A percentile compares a stretch with the other conserved stretches of the same genome.
Evolutionary conservation across 345 rosid genomes (phyloP).

Genomic region (Angophora floribunda): DNA sequence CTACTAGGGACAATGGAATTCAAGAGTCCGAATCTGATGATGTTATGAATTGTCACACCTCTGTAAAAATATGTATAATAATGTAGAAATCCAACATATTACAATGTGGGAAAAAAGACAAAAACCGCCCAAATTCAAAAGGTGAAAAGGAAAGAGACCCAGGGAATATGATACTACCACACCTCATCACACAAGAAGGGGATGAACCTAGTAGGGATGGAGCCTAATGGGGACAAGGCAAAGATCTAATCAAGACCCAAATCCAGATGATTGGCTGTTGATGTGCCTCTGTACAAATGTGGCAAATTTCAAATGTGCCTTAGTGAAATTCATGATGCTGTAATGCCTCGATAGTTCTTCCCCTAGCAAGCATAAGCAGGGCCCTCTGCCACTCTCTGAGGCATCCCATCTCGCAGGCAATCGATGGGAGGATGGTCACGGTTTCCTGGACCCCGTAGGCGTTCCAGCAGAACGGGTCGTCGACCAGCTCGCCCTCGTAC

Average conservation of each 20-base stretch:
- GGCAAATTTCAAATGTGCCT: background rate
- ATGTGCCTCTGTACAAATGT: background rate
- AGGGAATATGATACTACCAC: background rate
- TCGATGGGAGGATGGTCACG: slow-evolving; percentile 70
- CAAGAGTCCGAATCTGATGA: background rate
- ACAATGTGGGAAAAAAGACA: background rate
- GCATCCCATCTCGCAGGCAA: slow-evolving; percentile 74
- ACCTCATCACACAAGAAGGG: slow-evolving; percentile 70
- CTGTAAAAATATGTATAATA: background rate
- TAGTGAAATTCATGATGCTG: background rate
- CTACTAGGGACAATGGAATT: background rate
- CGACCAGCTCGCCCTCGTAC: slow-evolving; percentile 72
- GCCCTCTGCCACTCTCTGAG: slow-evolving; percentile 24
- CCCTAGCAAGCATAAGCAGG: slow-evolving; percentile 29
- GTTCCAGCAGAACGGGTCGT: slow-evolving; percentile 97
- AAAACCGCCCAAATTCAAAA: background rate
- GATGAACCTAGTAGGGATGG: slow-evolving; percentile 56
- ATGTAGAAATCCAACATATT: background rate
- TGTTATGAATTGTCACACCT: background rate
- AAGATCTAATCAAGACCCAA: slow-evolving; percentile 1
- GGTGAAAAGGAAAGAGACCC: background rate
- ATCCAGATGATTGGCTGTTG: background rate
- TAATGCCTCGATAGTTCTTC: background rate
- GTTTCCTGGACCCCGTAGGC: slow-evolving; percentile 89
- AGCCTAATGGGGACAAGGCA: slow-evolving; percentile 9